Evolutionary conservation across 371 early-diverging fungal genomes (phyloP), one percentile per base, ranked within the genome.

Genomic region (Actinomucor elegans): DNA sequence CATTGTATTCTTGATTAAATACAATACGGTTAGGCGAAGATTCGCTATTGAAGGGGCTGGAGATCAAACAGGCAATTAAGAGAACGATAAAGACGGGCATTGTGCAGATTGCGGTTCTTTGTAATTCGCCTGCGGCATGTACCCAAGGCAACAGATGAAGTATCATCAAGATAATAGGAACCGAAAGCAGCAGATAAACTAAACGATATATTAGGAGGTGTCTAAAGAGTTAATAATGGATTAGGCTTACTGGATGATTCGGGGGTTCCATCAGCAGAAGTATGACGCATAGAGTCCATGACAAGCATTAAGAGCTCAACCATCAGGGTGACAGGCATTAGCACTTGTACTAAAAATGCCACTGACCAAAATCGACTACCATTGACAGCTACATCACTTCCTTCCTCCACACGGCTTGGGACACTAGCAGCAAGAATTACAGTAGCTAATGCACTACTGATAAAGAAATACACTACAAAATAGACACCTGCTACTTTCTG

Each of bases 241-340:
- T 41, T 11, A 15, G 26, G 52, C 68, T 66, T 72, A 74, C 74
- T 62, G 12, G 73, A 55, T 57, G 67, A 59, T 31, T 79, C 71
- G 18, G 81, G 77, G 4, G 77, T 75, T 27, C 81, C 81, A 38
- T 81, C 81, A 18, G 79, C 79, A 23, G 70, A 61, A 4, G 77
- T 77, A 42, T 77, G 77, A 20, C 74, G 66, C 67, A 81, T 66
- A 6, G 71, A 75, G 29, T 75, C 73, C 49, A 81, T 70, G 11
- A 55, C 45, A 29, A 79, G 41, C 3, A 75, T 56, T 7, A 69
- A 18, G 21, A 75, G 44, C 33, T 79, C 77, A 12, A 70, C 48
- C 63, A 77, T 64, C 26, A 81, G 63, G 1, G 56, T 57, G 10
- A 68, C 35, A 1, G 79, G 77, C 18, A 79, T 23, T 35, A 62